Conservation (phyloP, 169 alveolate species). For the Cryptosporidium viatorum region DNA sequence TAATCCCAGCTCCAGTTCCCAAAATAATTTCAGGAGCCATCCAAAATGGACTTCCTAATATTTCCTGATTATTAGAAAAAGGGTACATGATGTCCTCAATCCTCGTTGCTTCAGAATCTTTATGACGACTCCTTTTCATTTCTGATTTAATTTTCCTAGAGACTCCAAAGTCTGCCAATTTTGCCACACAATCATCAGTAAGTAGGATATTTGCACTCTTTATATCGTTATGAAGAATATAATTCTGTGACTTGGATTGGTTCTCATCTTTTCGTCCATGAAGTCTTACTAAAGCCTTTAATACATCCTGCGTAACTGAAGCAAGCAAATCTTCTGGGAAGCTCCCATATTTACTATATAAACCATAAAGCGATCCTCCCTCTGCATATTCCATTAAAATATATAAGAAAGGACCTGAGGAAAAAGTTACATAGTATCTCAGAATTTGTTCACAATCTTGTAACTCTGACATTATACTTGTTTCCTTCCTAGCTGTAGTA, state of each 20-base stretch:
- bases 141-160: conserved; percentile 62
- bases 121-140: neutral
- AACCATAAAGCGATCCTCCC: conserved; percentile 79
- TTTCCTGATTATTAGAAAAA: conserved; percentile 24
- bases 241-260: neutral
- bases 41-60: conserved; percentile 95
- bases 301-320: conserved; percentile 59
- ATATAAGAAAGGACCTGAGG: conserved; percentile 31
- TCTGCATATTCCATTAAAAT: conserved; percentile 77
- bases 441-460: conserved; percentile 57
- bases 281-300: conserved; percentile 70
- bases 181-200: conserved; percentile 83
- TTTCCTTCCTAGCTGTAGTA: conserved; percentile 27
- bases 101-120: neutral
- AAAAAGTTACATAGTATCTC: conserved; percentile 53
- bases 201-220: conserved; percentile 90
- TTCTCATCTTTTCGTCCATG: conserved; percentile 20
- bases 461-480: conserved; percentile 55
- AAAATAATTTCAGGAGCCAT: conserved; percentile 94
- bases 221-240: conserved; percentile 89
- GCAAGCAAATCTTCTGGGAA: conserved; percentile 81
- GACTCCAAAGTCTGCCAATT: conserved; percentile 91
- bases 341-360: conserved; percentile 75
- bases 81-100: conserved; percentile 1
- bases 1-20: conserved; percentile 31